Base-by-base conservation (phyloP, 2,329 filamentous ascomycete species). In the Herpotrichia juniperi region DNA sequence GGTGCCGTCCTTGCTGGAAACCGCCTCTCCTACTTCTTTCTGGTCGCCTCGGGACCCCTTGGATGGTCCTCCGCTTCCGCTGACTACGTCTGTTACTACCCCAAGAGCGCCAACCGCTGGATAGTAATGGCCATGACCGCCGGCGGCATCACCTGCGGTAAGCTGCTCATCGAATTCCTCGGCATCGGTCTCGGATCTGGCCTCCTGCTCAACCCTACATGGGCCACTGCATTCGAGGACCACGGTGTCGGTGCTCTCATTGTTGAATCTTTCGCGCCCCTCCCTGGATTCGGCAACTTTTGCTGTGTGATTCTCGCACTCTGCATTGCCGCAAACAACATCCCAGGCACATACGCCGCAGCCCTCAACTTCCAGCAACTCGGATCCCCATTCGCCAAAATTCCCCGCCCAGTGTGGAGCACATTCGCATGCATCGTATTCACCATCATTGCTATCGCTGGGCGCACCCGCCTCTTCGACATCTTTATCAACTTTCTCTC, bases 221-320 rank as follows among this genome's bases (percentile, higher is more conserved):
- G 85, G 79, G 69, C 74, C 11, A 67, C 74, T 2, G 84, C 85
- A 0, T 86, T 85, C 64, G 69, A 76, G 19, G 69, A 75, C 21
- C 84, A 83, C 3, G 79, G 83, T 40, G 52, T 61, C 16, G 86
- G 86, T 4, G 84, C 84, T 2, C 77, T 89, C 1, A 81, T 88
- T 2, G 83, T 87, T 1, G 82, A 81, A 55, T 83, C 79, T 1
- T 87, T 83, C 61, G 72, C 72, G 9, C 80, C 80, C 6, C 76
- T 89, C 0, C 86, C 87, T 37, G 78, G 77, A 26, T 91, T 91
- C 66, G 88, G 88, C 55, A 81, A 87, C 62, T 89, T 91, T 77
- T 90, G 88, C 69, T 73, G 88, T 37, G 80, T 88, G 43, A 77
- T 89, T 42, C 79, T 89, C 3, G 84, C 85, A 2, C 79, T 89